Evolutionary conservation across 495 filamentous ascomycete genomes (phyloP).

Genomic region (Tuber borchii): DNA sequence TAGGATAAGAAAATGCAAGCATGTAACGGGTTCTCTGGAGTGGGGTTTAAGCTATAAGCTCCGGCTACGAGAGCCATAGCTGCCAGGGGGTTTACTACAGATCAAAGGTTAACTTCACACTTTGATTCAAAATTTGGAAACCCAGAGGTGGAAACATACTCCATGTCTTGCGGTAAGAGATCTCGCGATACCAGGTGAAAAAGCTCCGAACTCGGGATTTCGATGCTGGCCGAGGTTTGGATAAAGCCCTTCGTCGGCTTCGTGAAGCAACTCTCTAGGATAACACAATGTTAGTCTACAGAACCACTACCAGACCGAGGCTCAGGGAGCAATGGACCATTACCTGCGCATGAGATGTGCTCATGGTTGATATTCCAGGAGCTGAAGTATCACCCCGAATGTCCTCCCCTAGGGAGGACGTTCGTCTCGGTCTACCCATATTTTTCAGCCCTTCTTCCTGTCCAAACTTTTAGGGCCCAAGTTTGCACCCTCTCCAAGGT

Average conservation of each 20-base stretch:
- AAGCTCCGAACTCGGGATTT: constrained; percentile 18
- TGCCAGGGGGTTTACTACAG: constrained; percentile 61
- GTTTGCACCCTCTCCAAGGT: neutral
- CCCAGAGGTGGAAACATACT: constrained; percentile 19
- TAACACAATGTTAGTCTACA: constrained; percentile 5
- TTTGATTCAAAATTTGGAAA: neutral
- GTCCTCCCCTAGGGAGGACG: constrained; percentile 34
- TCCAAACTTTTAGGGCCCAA: neutral
- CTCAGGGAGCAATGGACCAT: neutral
- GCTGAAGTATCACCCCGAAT: constrained; percentile 40
- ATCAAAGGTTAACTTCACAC: constrained; percentile 15
- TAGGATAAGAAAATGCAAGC: constrained; percentile 93
- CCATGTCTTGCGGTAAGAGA: constrained; percentile 42
- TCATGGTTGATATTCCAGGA: constrained; percentile 39
- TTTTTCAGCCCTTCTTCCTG: constrained; percentile 8
- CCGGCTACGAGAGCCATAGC: constrained; percentile 58
- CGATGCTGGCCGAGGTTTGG: constrained; percentile 19
- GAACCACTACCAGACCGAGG: constrained; percentile 4
- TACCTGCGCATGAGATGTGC: constrained; percentile 39
- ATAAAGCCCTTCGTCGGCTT: constrained; percentile 33
- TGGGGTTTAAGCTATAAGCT: constrained; percentile 72
- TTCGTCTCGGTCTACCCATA: constrained; percentile 34
- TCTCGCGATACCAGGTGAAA: constrained; percentile 38
- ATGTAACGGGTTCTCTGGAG: constrained; percentile 72
- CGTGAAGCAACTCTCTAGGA: constrained; percentile 37